These are phyloP conservation scores for Hyphopichia buzzinii DNA, from an alignment of 1,139 yeast species.

Conservation along the genomic window DNA sequence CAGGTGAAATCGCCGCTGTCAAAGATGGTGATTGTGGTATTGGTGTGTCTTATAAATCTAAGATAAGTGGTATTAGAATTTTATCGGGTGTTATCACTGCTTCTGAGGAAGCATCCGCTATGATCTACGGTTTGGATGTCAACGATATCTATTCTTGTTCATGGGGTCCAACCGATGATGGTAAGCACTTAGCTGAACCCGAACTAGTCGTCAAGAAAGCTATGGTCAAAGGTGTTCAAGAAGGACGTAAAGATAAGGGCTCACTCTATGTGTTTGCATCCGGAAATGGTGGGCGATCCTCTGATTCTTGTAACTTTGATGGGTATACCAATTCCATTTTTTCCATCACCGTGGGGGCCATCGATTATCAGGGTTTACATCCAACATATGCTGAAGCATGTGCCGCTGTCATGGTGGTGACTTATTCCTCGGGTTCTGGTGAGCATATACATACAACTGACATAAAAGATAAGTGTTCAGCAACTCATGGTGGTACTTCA, in stretches of 20 bases:
- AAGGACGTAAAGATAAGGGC: constrained; percentile 82
- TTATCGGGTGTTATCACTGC: constrained; percentile 75
- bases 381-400: constrained; percentile 92
- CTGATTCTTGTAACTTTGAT: constrained; percentile 94
- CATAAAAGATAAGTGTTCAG: constrained; percentile 67
- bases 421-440: constrained; percentile 89
- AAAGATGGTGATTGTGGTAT: constrained; percentile 88
- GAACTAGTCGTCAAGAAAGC: constrained; percentile 77
- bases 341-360: constrained; percentile 93
- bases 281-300: constrained; percentile 85
- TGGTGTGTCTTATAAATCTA: constrained; percentile 87
- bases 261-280: constrained; percentile 92
- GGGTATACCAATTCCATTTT: constrained; percentile 97
- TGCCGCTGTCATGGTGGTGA: constrained; percentile 93
- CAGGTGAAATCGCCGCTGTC: constrained; percentile 94
- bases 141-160: constrained; percentile 96
- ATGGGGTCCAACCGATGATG: constrained; percentile 99
- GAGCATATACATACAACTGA: constrained; percentile 93
- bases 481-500: constrained; percentile 90
- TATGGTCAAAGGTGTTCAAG: constrained; percentile 75
- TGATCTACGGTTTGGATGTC: constrained; percentile 72
- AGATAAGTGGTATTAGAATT: constrained; percentile 88
- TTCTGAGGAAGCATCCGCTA: constrained; percentile 88
- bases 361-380: constrained; percentile 80
- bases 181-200: constrained; percentile 82